Percentiles rank a stretch among this genome's conserved stretches.
phyloP scores from a whole-genome alignment of 1,139 yeast species.

The Casaregolazyma lundiana region DNA sequence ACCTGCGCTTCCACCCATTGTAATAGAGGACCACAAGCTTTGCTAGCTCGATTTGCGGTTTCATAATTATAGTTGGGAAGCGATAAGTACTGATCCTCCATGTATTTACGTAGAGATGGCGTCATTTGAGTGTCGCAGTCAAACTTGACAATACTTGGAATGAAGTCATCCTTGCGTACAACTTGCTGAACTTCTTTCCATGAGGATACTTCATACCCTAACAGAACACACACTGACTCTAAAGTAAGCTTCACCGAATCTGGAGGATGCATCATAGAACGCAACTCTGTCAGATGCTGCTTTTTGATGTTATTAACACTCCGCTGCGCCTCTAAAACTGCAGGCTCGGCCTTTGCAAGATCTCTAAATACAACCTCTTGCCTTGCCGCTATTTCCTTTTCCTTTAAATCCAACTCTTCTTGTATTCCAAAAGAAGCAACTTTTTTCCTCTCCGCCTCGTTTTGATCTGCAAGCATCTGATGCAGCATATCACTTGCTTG shows the following conservation, averaged over 20 bases:
- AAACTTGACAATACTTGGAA: conserved; percentile 73
- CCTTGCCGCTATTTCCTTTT: conserved; percentile 54
- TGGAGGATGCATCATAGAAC: conserved; percentile 92
- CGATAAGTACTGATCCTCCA: conserved; percentile 59
- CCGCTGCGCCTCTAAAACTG: conserved; percentile 73
- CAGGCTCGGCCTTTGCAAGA: conserved; percentile 75
- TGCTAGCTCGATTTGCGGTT: conserved; percentile 81
- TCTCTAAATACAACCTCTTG: conserved; percentile 55
- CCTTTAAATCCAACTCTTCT: conserved; percentile 64
- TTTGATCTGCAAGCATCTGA: conserved; percentile 80
- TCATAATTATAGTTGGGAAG: conserved; percentile 65
- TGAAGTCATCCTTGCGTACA: conserved; percentile 82
- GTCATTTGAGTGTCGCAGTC: conserved; percentile 60
- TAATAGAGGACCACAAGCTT: conserved; percentile 89
- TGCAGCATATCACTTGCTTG: conserved; percentile 72
- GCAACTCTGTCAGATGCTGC: conserved; percentile 81
- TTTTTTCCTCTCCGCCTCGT: conserved; percentile 85
- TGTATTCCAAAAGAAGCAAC: conserved; percentile 81
- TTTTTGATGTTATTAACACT: conserved; percentile 91
- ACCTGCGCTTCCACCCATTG: conserved; percentile 92
- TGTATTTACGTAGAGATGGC: conserved; percentile 45
- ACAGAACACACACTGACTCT: conserved; percentile 79
- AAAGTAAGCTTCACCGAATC: conserved; percentile 77
- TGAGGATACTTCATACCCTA: conserved; percentile 62
- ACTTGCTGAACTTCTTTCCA: conserved; percentile 88